Evolutionary conservation across 2,329 filamentous ascomycete species (phyloP).

Genomic region (Paraphoma chrysanthemicola): DNA sequence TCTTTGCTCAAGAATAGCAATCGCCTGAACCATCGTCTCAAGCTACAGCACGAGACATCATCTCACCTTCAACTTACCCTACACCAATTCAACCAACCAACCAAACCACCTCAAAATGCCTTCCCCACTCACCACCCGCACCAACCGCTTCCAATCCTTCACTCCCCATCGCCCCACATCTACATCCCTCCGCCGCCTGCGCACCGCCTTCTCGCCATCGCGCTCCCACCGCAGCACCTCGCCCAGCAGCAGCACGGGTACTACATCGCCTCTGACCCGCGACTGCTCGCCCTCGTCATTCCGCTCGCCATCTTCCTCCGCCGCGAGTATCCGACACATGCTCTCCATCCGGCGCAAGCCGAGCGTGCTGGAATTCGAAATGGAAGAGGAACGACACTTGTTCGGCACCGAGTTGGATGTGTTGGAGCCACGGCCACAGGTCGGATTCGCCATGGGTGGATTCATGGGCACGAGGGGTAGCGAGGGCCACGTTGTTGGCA

Average conservation of each 20-base stretch:
- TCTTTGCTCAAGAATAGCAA: no score
- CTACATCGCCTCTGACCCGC: slow-evolving; percentile 39
- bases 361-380: slow-evolving; percentile 42
- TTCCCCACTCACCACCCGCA: slow-evolving; percentile 31
- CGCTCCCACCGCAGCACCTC: slow-evolving; percentile 39
- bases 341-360: slow-evolving; percentile 44
- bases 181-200: slow-evolving; percentile 40
- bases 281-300: slow-evolving; percentile 36
- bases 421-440: slow-evolving; percentile 41
- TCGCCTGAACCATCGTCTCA: no score
- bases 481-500: slow-evolving; percentile 39
- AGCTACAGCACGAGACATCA: no score
- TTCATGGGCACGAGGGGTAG: no score
- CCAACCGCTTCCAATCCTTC: slow-evolving; percentile 49
- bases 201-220: slow-evolving; percentile 44
- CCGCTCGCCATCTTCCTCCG: slow-evolving; percentile 24
- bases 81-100: slow-evolving; percentile 1
- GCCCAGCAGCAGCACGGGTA: slow-evolving; percentile 25
- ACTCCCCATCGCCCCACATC: slow-evolving; percentile 39
- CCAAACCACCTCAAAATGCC: slow-evolving; percentile 31
- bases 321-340: slow-evolving; percentile 35
- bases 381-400: slow-evolving; percentile 41
- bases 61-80: neutral
- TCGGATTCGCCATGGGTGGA: slow-evolving; percentile 8
- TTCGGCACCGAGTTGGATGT: slow-evolving; percentile 40